Conservation (phyloP, 2,329 filamentous ascomycete genomes). For the Aspergillus sp. region DNA sequence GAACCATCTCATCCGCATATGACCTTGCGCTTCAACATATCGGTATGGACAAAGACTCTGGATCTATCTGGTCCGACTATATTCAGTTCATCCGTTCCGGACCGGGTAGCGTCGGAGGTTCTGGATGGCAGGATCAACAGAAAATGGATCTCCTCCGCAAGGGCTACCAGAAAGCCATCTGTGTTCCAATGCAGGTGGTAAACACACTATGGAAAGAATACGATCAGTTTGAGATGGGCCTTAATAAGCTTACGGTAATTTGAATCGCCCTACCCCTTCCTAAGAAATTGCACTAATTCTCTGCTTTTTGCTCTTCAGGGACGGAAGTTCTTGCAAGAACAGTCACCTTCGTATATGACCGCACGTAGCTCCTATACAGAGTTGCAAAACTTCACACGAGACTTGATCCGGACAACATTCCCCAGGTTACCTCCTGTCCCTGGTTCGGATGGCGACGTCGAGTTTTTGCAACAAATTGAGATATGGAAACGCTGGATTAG, state of each 20-base stretch:
- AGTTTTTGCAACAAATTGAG: constrained; percentile 79
- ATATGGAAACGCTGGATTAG: constrained; percentile 92
- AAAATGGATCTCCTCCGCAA: constrained; percentile 95
- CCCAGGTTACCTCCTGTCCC: constrained; percentile 78
- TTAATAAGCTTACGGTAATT: constrained; percentile 84
- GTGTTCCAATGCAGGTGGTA: constrained; percentile 78
- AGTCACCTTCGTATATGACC: constrained; percentile 92
- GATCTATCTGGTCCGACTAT: constrained; percentile 90
- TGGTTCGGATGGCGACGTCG: constrained; percentile 82
- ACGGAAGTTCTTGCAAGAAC: constrained; percentile 90
- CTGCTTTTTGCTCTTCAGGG: constrained; percentile 55
- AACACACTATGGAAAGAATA: constrained; percentile 96
- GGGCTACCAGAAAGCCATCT: constrained; percentile 86
- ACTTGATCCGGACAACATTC: constrained; percentile 72
- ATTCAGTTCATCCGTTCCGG: constrained; percentile 88
- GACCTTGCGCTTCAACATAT: constrained; percentile 89
- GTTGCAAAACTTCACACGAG: constrained; percentile 81
- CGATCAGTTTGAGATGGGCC: constrained; percentile 88
- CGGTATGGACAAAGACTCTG: constrained; percentile 87
- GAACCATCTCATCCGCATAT: constrained; percentile 80
- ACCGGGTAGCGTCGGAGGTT: constrained; percentile 81
- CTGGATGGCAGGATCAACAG: constrained; percentile 92
- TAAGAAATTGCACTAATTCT: constrained; percentile 8
- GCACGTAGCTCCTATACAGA: constrained; percentile 87
- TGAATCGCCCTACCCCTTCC: neutral